Base-by-base conservation (phyloP, 257 asterid genomes). In the Nemophila menziesii region DNA sequence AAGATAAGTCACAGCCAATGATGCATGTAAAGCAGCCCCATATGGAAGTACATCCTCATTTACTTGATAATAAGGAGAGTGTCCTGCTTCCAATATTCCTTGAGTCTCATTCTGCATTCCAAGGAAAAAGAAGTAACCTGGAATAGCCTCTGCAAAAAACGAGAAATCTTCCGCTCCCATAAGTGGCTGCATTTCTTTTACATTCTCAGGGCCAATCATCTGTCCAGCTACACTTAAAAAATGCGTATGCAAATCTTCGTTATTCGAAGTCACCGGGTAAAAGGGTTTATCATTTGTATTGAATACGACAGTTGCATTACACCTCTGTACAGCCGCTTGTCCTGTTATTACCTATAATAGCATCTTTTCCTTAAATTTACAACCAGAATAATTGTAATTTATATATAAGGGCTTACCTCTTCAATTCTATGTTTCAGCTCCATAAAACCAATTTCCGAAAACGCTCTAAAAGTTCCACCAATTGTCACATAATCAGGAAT, bases 391-490 rank as follows among this genome's bases (percentile, higher is more conserved):
- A 4, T 15, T 20, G 42, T 37, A 33, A 36, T 14, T 1, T 48
- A 45, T 16, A 37, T 27, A n/a, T n/a, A n/a, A n/a, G n/a, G n/a
- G n/a, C n/a, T 58, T 63, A 71, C 92, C 92, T 80, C 81, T 56
- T 61, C 73, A 13, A 80, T 68, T 26, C 87, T 67, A 36, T 62
- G 65, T 53, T 53, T 66, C 52, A 80, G 84, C 48, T 71, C 77
- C 46, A 39, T 11, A 29, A 73, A 62, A 52, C 63, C 47, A 29
- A 64, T 64, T 42, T 44, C 50, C 16, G 93, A 77, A 46, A 58
- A 77, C 1, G 87, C 77, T 61, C 87, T 62, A 69, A 80, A 80
- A 18, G 93, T 80, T 49, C 93, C 87, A 39, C 84, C 87, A 6
- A 80, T 61, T 15, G 68, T 59, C 14, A 77, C 84, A 4, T 68